A percentile compares a stretch with the other conserved stretches of the same genome.
Evolutionary conservation across 495 filamentous ascomycete genomes (phyloP).

Genomic region (Annulohypoxylon maeteangense): DNA sequence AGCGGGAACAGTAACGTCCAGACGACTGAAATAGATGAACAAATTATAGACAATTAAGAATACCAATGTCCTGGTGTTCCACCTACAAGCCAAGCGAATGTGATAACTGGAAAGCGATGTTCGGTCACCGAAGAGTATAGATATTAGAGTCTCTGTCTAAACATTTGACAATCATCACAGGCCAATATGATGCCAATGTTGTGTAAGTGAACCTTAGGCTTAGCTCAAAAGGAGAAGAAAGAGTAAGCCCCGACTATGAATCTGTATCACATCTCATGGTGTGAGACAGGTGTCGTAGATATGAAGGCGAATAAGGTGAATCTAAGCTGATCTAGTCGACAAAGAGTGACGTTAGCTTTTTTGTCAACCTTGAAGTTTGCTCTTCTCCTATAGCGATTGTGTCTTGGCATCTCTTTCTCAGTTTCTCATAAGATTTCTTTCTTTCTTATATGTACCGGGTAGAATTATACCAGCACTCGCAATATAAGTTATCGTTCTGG

Average conservation of each 20-base stretch:
- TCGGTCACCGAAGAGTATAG: constrained; percentile 14
- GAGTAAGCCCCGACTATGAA: constrained; percentile 13
- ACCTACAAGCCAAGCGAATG: constrained; percentile 4
- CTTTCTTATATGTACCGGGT: constrained; percentile 6
- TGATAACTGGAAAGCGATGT: not conserved
- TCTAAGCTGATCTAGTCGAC: constrained; percentile 1
- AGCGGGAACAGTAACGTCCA: constrained; percentile 3
- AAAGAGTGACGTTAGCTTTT: constrained; percentile 13
- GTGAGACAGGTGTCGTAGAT: not conserved
- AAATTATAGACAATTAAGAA: constrained; percentile 27
- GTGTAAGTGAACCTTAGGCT: constrained; percentile 20
- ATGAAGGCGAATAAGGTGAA: constrained; percentile 8
- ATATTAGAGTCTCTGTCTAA: constrained; percentile 7
- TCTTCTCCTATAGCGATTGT: not conserved
- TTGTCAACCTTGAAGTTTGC: constrained; percentile 3
- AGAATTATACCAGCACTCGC: not conserved
- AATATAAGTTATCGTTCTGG: constrained; percentile 10
- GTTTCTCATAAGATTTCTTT: not conserved
- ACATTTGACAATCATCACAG: constrained; percentile 26
- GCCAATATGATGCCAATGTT: constrained; percentile 10
- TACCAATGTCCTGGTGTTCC: constrained; percentile 2
- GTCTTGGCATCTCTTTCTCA: not conserved
- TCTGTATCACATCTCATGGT: constrained; percentile 29
- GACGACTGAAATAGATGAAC: not conserved
- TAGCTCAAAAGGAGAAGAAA: constrained; percentile 6